These are phyloP conservation scores for Phaeoacremonium minimum DNA, from an alignment of 2,329 filamentous ascomycete genomes.

Conservation along the genomic window DNA sequence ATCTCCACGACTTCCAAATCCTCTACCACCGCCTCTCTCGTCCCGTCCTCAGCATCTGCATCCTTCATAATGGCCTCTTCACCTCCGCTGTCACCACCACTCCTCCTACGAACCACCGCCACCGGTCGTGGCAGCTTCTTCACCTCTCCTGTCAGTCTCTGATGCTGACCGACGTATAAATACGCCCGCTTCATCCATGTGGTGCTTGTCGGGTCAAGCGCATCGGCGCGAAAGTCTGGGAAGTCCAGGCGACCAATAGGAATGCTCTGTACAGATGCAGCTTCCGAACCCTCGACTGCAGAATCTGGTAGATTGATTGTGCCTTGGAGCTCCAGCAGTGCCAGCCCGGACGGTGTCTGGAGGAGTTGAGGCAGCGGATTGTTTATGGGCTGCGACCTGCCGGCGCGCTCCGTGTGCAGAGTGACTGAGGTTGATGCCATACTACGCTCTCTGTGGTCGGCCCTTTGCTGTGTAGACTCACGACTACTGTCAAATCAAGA, in stretches of 20 bases:
- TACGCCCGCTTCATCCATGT: conserved; percentile 90
- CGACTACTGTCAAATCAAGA: too few species aligned
- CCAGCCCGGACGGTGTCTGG: conserved; percentile 83
- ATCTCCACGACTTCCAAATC: conserved; percentile 83
- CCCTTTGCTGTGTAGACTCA: too few species aligned
- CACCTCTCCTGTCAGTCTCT: conserved; percentile 83
- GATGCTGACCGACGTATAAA: conserved; percentile 83
- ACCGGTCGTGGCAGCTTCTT: conserved; percentile 79
- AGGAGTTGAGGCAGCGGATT: conserved; percentile 74
- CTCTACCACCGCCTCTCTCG: conserved; percentile 26
- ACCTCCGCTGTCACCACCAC: conserved; percentile 39
- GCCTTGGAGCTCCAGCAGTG: conserved; percentile 88
- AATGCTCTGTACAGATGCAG: conserved; percentile 18
- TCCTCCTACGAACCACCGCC: conserved; percentile 63
- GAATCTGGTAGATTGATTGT: conserved; percentile 70
- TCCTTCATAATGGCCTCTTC: conserved; percentile 24
- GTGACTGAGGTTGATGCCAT: conserved; percentile 20
- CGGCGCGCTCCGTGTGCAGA: conserved; percentile 28
- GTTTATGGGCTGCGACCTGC: conserved; percentile 9
- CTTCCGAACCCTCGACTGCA: conserved; percentile 6
- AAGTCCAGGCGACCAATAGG: conserved; percentile 38
- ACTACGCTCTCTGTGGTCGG: neutral
- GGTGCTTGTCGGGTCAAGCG: conserved; percentile 44
- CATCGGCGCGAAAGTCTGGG: conserved; percentile 55
- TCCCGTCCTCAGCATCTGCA: conserved; percentile 36